A percentile compares a stretch with the other conserved stretches of the same genome.
These are phyloP conservation scores for Aspergillus bridgeri DNA, from an alignment of 495 filamentous ascomycete species.

Conservation along the genomic window DNA sequence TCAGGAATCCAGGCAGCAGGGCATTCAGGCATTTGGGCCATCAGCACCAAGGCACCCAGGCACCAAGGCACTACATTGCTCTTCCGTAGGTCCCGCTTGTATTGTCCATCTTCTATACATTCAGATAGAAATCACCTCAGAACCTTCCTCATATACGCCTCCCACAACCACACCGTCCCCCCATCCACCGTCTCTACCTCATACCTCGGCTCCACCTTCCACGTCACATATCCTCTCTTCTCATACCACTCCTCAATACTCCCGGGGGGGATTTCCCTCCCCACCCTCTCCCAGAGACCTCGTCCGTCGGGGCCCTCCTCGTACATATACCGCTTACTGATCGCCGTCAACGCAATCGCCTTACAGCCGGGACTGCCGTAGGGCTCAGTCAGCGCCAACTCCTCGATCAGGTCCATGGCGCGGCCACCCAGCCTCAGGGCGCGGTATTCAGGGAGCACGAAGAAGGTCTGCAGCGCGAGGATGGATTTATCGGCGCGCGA, in stretches of 20 bases:
- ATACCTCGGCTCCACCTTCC: constrained; percentile 27
- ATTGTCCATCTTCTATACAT: too few species aligned
- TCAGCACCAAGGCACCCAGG: too few species aligned
- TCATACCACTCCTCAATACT: constrained; percentile 34
- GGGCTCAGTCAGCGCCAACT: constrained; percentile 6
- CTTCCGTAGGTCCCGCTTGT: too few species aligned
- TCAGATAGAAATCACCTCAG: too few species aligned
- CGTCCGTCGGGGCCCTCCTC: constrained; percentile 19
- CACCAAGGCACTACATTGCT: too few species aligned
- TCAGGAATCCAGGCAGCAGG: background rate
- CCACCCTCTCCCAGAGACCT: constrained; percentile 15
- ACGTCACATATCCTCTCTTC: constrained; percentile 25
- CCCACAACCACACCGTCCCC: constrained; percentile 11
- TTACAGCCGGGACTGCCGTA: too few species aligned
- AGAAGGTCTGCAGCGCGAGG: constrained; percentile 21
- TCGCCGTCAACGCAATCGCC: constrained; percentile 18
- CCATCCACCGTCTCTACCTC: constrained; percentile 16
- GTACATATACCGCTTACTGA: constrained; percentile 28
- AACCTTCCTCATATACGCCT: constrained; percentile 26
- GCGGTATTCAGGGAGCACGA: constrained; percentile 24
- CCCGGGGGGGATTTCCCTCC: constrained; percentile 12
- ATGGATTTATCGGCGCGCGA: constrained; percentile 15
- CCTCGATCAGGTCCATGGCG: constrained; percentile 20
- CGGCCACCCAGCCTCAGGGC: constrained; percentile 12
- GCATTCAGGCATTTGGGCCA: too few species aligned